Conservation (phyloP, 2,329 filamentous ascomycete genomes). For the Sphaceloma murrayae region DNA sequence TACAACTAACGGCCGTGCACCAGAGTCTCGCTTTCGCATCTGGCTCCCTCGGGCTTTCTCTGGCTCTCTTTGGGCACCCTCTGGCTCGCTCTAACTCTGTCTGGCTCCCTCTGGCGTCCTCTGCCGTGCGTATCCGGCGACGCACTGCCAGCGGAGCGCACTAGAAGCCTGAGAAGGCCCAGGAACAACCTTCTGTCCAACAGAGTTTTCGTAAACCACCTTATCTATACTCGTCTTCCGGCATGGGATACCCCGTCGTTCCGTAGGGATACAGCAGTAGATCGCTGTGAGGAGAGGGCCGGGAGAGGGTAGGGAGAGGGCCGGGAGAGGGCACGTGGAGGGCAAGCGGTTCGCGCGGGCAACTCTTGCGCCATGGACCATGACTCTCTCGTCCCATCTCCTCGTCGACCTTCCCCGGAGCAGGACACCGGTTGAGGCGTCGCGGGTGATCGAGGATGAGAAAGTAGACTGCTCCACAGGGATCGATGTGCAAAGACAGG, state of each 20-base stretch:
- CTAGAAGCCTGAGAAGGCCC: background rate
- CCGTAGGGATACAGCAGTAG: too few relatives aligned
- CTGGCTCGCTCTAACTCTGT: too few relatives aligned
- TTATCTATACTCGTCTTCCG: too few relatives aligned
- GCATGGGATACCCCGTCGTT: too few relatives aligned
- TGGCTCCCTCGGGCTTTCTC: too few relatives aligned
- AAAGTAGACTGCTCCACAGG: background rate
- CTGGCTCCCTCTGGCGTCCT: background rate
- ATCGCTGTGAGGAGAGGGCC: too few relatives aligned
- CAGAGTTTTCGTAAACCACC: too few relatives aligned
- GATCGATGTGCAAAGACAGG: too few relatives aligned
- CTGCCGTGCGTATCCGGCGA: background rate
- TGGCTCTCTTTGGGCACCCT: too few relatives aligned
- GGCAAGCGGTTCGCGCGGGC: background rate
- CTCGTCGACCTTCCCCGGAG: background rate
- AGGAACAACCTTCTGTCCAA: background rate
- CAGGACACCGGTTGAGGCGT: background rate
- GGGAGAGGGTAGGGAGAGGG: too few relatives aligned
- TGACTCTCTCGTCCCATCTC: background rate
- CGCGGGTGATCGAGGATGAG: background rate
- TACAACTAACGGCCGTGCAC: background rate
- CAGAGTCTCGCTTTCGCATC: too few relatives aligned
- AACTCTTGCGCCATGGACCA: background rate
- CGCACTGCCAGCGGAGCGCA: background rate
- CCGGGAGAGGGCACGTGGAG: too few relatives aligned